These are phyloP conservation scores for Verbena officinalis DNA, from an alignment of 257 asterid species.

Conservation along the genomic window DNA sequence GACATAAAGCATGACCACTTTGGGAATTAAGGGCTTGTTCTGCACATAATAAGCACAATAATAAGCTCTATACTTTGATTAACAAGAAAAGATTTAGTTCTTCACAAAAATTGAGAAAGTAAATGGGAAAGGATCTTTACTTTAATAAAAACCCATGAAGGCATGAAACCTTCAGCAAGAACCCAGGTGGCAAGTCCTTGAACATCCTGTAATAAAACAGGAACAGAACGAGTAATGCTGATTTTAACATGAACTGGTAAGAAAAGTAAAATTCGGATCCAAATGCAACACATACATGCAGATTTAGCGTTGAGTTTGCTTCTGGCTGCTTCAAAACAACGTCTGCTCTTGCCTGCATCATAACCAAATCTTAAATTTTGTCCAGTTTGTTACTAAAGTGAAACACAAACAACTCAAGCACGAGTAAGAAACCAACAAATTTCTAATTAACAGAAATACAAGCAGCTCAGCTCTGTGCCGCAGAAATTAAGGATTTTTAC, in stretches of 20 bases:
- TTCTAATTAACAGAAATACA: slow-evolving; percentile 12
- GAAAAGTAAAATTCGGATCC: neutral
- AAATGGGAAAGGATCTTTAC: slow-evolving; percentile 42
- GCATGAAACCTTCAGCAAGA: slow-evolving; percentile 96
- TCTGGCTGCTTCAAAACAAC: slow-evolving; percentile 67
- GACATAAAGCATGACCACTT: slow-evolving; percentile 87
- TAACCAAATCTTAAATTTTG: slow-evolving; percentile 18
- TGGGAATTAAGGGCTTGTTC: slow-evolving; percentile 93
- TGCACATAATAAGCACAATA: slow-evolving; percentile 45
- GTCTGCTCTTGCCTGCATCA: slow-evolving; percentile 85
- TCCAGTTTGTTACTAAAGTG: slow-evolving; percentile 5
- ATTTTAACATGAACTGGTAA: slow-evolving; percentile 8
- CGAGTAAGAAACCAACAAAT: slow-evolving; percentile 9
- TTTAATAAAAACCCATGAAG: slow-evolving; percentile 92
- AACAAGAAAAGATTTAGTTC: slow-evolving; percentile 1
- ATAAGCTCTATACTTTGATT: neutral
- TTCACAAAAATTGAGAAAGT: neutral
- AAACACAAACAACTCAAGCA: slow-evolving; percentile 19
- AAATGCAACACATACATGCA: slow-evolving; percentile 50
- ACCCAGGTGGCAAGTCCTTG: slow-evolving; percentile 98
- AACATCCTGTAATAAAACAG: slow-evolving; percentile 58
- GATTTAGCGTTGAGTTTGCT: slow-evolving; percentile 69
- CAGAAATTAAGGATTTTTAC: neutral
- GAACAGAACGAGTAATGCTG: slow-evolving; percentile 21
- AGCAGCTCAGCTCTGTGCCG: slow-evolving; percentile 8